Base-by-base conservation (phyloP, 148 eudicot genomes). In the Rhododendron vialii region DNA sequence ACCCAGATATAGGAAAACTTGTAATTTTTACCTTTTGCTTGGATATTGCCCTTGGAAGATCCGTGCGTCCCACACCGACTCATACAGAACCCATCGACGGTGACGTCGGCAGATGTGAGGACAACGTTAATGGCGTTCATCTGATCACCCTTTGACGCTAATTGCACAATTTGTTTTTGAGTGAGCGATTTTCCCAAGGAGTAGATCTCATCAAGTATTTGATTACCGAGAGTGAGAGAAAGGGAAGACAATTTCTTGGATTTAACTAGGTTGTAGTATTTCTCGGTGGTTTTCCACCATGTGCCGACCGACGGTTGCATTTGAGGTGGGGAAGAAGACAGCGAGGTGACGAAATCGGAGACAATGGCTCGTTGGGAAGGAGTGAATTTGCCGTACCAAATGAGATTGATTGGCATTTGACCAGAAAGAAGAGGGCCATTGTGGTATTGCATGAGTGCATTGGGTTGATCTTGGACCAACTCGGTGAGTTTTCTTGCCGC, bases 271-370 rank as follows among this genome's bases (percentile, higher is more conserved):
- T 57, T 55, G 78, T 65, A 83, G 59, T 83, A 83, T 33, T 83
- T 83, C 55, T 83, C 78, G n/a, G 85, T 83, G 36, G 85, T 83
- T 8, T 67, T 67, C 85, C 85, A 83, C 85, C 85, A 83, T 22
- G 38, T 45, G 85, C 77, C 85, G 4, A 83, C 85, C 5, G 85
- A 65, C 7, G 85, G 85, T 67, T 83, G 33, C 78, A 6, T 48
- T 35, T 50, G n/a, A n/a, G 85, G 7, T 1, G 20, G 36, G 28
- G 57, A 67, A 26, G 85, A 43, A 28, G 85, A 51, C 15, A 51
- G 15, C 0, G 55, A 51, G 17, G 55, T 51, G 55, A 51, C 15
- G 55, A 51, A 51, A 51, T 51, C 55, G 17, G 55, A 51, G 55
- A 51, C 55, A 0, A 51, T 51, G 55, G 55, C 55, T 2, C 55